Evolutionary conservation across 2,329 filamentous ascomycete genomes (phyloP).

Genomic region (Ophiosphaerella korrae): DNA sequence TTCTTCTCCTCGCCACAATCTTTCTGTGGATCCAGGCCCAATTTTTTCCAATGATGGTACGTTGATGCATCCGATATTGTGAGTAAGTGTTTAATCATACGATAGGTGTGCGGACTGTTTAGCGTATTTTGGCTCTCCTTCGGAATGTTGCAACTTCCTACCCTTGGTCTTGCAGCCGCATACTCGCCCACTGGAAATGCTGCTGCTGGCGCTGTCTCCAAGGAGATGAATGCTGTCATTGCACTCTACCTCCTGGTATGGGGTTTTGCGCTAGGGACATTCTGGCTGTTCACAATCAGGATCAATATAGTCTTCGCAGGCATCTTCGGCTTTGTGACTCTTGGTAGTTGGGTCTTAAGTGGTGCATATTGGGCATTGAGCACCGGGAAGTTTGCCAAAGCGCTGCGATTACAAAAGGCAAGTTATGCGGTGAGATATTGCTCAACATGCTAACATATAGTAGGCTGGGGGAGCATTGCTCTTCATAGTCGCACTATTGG

Average conservation of each 20-base stretch:
- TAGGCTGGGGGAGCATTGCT: slow-evolving; percentile 46
- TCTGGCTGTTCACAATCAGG: slow-evolving; percentile 58
- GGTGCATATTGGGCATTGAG: slow-evolving; percentile 58
- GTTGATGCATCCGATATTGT: no score
- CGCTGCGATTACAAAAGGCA: slow-evolving; percentile 54
- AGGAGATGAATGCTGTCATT: slow-evolving; percentile 57
- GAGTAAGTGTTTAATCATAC: no score
- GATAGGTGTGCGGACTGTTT: slow-evolving; percentile 54
- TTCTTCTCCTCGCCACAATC: slow-evolving; percentile 55
- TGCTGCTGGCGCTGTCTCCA: slow-evolving; percentile 50
- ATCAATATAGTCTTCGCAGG: slow-evolving; percentile 58
- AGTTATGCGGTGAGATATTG: slow-evolving; percentile 3
- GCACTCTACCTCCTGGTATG: slow-evolving; percentile 59
- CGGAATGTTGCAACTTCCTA: slow-evolving; percentile 57
- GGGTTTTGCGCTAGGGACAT: slow-evolving; percentile 59
- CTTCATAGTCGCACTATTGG: slow-evolving; percentile 55
- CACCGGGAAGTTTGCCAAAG: slow-evolving; percentile 50
- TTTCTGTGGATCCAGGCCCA: slow-evolving; percentile 56
- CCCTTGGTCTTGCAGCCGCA: slow-evolving; percentile 52
- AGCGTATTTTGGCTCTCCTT: slow-evolving; percentile 58
- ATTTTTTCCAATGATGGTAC: slow-evolving; percentile 53
- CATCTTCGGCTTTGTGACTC: slow-evolving; percentile 56
- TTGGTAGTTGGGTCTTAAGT: slow-evolving; percentile 53
- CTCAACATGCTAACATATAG: neutral
- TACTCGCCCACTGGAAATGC: slow-evolving; percentile 52